Conservation (phyloP, 331 rosid species). For the Telfairia occidentalis region DNA sequence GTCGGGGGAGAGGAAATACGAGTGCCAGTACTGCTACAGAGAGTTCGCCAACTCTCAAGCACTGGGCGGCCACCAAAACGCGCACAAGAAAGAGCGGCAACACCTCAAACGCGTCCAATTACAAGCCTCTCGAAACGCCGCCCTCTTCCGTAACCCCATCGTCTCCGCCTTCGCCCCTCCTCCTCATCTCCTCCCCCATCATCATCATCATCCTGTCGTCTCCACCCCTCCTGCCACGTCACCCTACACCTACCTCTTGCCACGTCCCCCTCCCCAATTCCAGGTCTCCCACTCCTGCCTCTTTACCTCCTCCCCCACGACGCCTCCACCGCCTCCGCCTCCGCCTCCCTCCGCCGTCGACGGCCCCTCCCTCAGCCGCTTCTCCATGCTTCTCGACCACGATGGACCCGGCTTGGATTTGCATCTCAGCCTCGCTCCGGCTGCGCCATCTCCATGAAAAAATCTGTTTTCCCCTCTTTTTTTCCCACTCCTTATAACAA, state of each 20-base stretch:
- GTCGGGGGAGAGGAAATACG: conserved; percentile 71
- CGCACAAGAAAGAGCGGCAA: conserved; percentile 95
- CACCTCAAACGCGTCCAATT: conserved; percentile 86
- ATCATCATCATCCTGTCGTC: conserved; percentile 26
- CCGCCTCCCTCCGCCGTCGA: conserved; percentile 24
- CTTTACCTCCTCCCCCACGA: conserved; percentile 27
- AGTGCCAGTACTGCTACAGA: conserved; percentile 89
- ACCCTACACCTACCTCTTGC: conserved; percentile 33
- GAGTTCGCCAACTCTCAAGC: conserved; percentile 98
- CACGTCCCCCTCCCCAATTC: conserved; percentile 48
- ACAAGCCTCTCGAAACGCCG: conserved; percentile 78
- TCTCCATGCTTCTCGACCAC: conserved; percentile 66
- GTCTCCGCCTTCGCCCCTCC: conserved; percentile 85
- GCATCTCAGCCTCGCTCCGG: conserved; percentile 71
- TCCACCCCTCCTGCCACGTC: conserved; percentile 30
- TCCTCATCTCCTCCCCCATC: conserved; percentile 55
- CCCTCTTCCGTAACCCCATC: conserved; percentile 72
- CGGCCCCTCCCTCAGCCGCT: conserved; percentile 73
- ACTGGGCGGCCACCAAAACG: conserved; percentile 97
- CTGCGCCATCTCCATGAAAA: conserved; percentile 36
- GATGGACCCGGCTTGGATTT: conserved; percentile 84
- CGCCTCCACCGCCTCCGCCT: conserved; percentile 9
- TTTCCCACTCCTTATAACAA: background rate
- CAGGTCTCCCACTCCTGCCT: conserved; percentile 85
- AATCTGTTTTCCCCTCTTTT: background rate